Base-by-base conservation (phyloP, 441 rosid genomes). In the Kokia cookei region DNA sequence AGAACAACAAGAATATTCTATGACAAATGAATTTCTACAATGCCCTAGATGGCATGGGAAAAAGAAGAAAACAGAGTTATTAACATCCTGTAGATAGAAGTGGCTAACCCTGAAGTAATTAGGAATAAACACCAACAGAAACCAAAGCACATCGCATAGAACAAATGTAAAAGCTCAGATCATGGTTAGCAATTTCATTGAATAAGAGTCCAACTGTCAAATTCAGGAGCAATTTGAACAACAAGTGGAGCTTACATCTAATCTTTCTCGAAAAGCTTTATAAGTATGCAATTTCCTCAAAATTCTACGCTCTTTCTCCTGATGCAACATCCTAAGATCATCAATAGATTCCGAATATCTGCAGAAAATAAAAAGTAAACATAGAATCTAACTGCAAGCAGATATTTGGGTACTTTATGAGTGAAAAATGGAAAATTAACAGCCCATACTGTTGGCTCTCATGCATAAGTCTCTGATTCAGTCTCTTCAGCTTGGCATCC, bases 281-380 rank as follows among this genome's bases (percentile, higher is more conserved):
- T 84, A 86, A 19, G 77, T 70, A 80, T 85, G 86, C 75, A 78
- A 87, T 81, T 86, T 91, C 74, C 85, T 88, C 59, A 81, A 81
- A 80, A 94, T 92, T 82, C 85, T 93, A 57, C 76, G 85, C 78
- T 87, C 90, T 77, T 83, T 90, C 77, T 85, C 83, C 79, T 88
- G 86, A 79, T 90, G 82, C 79, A 81, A 48, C 86, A 86, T 81
- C 86, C 90, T 86, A 51, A 96, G 87, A 76, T 96, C 98, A 80
- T 92, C 98, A 29, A 96, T 92, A 48, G 97, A 87, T 80, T 96
- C 99, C 59, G 98, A 85, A 81, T 74, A 89, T 85, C 99, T 96
- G 89, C 84, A 72, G 48, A 62, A 69, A 63, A 37, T 14, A 74
- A 12, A 77, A 76, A 29, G 26, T 64, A 53, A 76, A 43, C 14